Evolutionary conservation across 2,329 filamentous ascomycete genomes (phyloP).

Genomic region (Trichoderma cornu-damae): DNA sequence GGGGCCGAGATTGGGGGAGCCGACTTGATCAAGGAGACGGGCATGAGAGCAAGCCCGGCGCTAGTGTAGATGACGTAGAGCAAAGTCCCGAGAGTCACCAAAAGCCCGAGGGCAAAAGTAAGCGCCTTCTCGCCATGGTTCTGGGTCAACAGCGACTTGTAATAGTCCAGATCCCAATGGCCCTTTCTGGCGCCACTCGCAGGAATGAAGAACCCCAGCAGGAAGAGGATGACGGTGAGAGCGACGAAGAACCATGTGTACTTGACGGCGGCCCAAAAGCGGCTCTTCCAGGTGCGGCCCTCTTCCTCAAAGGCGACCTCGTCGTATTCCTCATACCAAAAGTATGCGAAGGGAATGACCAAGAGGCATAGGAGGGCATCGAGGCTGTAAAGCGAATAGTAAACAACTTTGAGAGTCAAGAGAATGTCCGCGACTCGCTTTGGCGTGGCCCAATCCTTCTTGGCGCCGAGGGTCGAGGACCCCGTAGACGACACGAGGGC

Average conservation of each 20-base stretch:
- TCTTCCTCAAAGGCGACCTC: constrained; percentile 84
- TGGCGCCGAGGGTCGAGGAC: constrained; percentile 66
- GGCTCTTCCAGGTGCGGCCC: constrained; percentile 62
- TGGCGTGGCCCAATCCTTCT: constrained; percentile 93
- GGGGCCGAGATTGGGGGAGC: constrained; percentile 81
- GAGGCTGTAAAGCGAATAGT: constrained; percentile 87
- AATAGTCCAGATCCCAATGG: constrained; percentile 82
- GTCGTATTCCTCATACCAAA: constrained; percentile 97
- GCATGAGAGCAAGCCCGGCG: constrained; percentile 80
- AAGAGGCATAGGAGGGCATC: constrained; percentile 86
- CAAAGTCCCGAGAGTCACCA: constrained; percentile 79
- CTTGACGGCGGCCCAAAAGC: constrained; percentile 79
- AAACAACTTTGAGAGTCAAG: constrained; percentile 76
- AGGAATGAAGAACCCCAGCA: constrained; percentile 91
- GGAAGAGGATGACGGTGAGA: constrained; percentile 75
- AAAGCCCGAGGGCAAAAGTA: constrained; percentile 81
- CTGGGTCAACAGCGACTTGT: constrained; percentile 69
- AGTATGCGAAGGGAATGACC: constrained; percentile 92
- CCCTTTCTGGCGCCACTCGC: constrained; percentile 63
- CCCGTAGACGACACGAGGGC: constrained; percentile 88
- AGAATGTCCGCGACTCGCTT: constrained; percentile 73
- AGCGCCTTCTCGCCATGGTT: constrained; percentile 91
- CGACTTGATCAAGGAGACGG: constrained; percentile 86
- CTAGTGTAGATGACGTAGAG: constrained; percentile 88
- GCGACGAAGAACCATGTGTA: constrained; percentile 83